Conservation (phyloP, 176 grass and related monocot species). For the Otatea glauca region DNA sequence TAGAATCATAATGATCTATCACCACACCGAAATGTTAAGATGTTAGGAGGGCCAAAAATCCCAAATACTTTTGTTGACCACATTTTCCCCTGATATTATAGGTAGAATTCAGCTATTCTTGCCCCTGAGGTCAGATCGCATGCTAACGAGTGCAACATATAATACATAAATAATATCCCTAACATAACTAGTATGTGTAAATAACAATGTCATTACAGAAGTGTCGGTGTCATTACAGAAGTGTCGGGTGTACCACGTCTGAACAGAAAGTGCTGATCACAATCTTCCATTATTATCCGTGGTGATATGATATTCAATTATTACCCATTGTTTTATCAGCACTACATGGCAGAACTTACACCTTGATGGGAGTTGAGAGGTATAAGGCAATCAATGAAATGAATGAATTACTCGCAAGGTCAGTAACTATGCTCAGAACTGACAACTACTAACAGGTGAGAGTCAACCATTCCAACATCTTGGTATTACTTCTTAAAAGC, state of each 20-base stretch:
- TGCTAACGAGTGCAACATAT: conserved; percentile 17
- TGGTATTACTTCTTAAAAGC: conserved; percentile 49
- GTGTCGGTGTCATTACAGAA: conserved; percentile 17
- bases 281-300: conserved; percentile 27
- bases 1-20: not conserved
- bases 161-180: conserved; percentile 14
- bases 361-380: conserved; percentile 40
- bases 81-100: not conserved
- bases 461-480: conserved; percentile 42
- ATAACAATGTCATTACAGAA: conserved; percentile 7
- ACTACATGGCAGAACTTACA: conserved; percentile 38
- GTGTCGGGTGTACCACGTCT: conserved; percentile 22
- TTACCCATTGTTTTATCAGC: conserved; percentile 33
- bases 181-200: not conserved
- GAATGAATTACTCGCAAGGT: conserved; percentile 42
- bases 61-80: not conserved
- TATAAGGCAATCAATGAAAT: conserved; percentile 54
- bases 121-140: not conserved
- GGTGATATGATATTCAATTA: conserved; percentile 33
- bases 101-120: not conserved
- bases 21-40: conserved; percentile 1
- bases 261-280: conserved; percentile 6
- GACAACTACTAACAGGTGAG: conserved; percentile 44
- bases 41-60: not conserved
- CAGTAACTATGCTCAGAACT: conserved; percentile 44